phyloP scores from a whole-genome alignment of 352 stramenopile species.

The Phytophthora pini region DNA sequence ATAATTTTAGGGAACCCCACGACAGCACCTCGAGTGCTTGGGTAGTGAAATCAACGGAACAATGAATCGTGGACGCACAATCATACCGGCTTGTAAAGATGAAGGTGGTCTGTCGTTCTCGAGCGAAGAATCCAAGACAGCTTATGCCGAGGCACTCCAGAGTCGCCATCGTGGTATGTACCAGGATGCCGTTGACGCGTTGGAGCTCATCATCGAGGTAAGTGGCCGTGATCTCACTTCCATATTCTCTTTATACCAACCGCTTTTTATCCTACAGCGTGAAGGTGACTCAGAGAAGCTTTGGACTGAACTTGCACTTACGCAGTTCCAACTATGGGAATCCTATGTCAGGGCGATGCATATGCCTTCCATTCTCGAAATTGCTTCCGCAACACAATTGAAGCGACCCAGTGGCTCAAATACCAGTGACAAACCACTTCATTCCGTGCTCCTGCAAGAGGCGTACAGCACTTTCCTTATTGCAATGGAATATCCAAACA shows the following conservation, averaged over 20 bases:
- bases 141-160: constrained; percentile 41
- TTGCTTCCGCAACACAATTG: constrained; percentile 13
- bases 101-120: constrained; percentile 20
- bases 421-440: constrained; percentile 22
- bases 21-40: neutral
- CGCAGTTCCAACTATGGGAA: constrained; percentile 71
- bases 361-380: constrained; percentile 36
- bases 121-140: constrained; percentile 35
- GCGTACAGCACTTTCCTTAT: constrained; percentile 82
- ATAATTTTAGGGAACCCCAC: constrained; percentile 11
- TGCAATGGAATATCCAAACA: constrained; percentile 76
- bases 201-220: constrained; percentile 64
- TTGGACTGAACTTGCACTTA: constrained; percentile 66
- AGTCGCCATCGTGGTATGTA: constrained; percentile 49
- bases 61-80: constrained; percentile 18
- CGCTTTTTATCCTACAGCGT: constrained; percentile 26
- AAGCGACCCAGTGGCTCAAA: constrained; percentile 14
- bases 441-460: constrained; percentile 44
- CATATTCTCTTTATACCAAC: neutral
- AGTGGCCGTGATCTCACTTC: neutral
- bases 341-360: constrained; percentile 45
- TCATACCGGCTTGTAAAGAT: constrained; percentile 1
- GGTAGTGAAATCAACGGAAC: neutral
- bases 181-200: constrained; percentile 37
- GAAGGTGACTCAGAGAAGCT: constrained; percentile 63